Conservation (phyloP, 305 asterid genomes). For the Solanum hybrid region DNA sequence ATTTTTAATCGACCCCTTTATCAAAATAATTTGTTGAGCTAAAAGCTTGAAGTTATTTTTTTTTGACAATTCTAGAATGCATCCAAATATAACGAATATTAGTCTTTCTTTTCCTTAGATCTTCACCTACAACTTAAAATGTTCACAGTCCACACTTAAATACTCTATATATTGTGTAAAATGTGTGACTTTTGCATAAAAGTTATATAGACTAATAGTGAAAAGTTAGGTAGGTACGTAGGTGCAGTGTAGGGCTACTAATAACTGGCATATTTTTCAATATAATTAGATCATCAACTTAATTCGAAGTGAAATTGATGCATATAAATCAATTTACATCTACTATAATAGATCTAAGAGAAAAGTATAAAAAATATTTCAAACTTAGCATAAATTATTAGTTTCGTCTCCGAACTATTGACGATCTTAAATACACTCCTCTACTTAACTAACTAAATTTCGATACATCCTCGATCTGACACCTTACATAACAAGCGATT, state of each 20-base stretch:
- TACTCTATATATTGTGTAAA: background rate
- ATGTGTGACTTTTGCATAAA: background rate
- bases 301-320: background rate
- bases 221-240: background rate
- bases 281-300: background rate
- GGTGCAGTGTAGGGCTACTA: background rate
- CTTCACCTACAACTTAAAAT: background rate
- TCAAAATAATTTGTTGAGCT: background rate
- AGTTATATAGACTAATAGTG: background rate
- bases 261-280: background rate
- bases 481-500: too few relatives aligned
- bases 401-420: too few relatives aligned
- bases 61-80: background rate
- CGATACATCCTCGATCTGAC: too few relatives aligned
- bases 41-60: background rate
- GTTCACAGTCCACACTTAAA: background rate
- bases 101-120: background rate
- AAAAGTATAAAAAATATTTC: too few relatives aligned
- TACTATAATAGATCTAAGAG: background rate
- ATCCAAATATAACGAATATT: background rate
- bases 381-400: too few relatives aligned
- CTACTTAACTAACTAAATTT: too few relatives aligned
- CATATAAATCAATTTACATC: background rate
- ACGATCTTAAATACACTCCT: too few relatives aligned
- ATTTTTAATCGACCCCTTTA: background rate